phyloP scores from a whole-genome alignment of 2,329 filamentous ascomycete species.

The Venturiaceae sp. region DNA sequence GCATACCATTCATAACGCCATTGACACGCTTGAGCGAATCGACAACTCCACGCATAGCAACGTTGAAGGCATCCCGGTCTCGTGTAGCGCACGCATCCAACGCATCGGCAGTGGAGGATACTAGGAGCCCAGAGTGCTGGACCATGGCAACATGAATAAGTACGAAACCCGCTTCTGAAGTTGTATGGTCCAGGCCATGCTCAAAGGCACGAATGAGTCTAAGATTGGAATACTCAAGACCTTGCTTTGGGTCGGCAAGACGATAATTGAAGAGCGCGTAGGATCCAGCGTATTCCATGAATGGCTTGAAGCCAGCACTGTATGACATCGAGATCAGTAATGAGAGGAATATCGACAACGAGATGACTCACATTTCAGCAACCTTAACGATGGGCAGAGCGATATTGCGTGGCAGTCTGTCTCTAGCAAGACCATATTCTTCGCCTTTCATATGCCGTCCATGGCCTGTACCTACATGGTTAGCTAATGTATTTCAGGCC shows the following conservation, averaged over 20 bases:
- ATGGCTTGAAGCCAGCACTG: conserved; percentile 70
- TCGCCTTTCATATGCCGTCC: conserved; percentile 44
- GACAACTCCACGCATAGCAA: conserved; percentile 39
- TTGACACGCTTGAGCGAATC: conserved; percentile 61
- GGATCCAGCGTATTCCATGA: conserved; percentile 72
- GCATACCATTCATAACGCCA: conserved; percentile 62
- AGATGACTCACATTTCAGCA: conserved; percentile 65
- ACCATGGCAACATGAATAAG: conserved; percentile 96
- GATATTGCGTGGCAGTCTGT: conserved; percentile 63
- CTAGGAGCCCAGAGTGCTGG: conserved; percentile 67
- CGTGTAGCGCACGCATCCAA: conserved; percentile 40
- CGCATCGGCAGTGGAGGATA: conserved; percentile 60
- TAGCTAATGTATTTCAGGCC: background rate
- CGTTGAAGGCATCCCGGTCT: conserved; percentile 52
- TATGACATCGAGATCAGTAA: conserved; percentile 13
- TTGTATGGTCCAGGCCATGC: conserved; percentile 71
- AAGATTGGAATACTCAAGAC: conserved; percentile 52
- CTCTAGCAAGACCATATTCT: conserved; percentile 67
- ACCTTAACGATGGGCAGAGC: conserved; percentile 75
- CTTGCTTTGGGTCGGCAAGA: conserved; percentile 44
- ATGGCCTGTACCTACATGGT: conserved; percentile 1
- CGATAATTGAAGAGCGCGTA: conserved; percentile 56
- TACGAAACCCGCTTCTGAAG: conserved; percentile 93
- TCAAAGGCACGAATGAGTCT: conserved; percentile 88
- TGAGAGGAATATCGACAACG: background rate